These are phyloP conservation scores for Globisporangium echinulatum DNA, from an alignment of 352 stramenopile species.

Conservation along the genomic window DNA sequence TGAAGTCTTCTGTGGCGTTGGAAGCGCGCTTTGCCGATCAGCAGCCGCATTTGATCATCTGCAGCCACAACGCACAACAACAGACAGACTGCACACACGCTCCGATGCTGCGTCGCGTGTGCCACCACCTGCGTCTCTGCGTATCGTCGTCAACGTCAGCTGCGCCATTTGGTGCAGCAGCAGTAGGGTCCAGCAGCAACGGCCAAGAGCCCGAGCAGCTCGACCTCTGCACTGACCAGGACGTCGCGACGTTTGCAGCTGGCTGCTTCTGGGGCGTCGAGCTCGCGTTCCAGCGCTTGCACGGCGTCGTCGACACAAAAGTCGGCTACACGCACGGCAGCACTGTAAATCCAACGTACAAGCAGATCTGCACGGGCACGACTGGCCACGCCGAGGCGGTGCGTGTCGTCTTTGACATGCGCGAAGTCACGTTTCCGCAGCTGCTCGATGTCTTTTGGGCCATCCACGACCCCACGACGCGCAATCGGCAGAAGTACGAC, in stretches of 20 bases:
- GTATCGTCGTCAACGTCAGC: background rate
- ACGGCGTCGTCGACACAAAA: constrained; percentile 89
- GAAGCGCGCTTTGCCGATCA: background rate
- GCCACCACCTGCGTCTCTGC: constrained; percentile 11
- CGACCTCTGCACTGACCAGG: constrained; percentile 7
- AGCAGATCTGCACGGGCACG: constrained; percentile 90
- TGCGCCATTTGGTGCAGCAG: background rate
- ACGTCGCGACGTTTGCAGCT: constrained; percentile 93
- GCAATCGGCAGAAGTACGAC: constrained; percentile 86
- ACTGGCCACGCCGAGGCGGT: constrained; percentile 95
- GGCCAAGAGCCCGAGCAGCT: constrained; percentile 6
- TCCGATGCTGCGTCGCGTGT: constrained; percentile 11
- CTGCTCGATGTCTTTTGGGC: constrained; percentile 76
- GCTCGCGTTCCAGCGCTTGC: constrained; percentile 93
- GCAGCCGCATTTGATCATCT: background rate
- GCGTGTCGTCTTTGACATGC: constrained; percentile 89
- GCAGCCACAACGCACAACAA: background rate
- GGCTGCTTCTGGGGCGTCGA: constrained; percentile 98
- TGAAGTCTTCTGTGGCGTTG: too few relatives aligned
- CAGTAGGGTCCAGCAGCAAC: background rate
- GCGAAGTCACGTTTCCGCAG: constrained; percentile 77
- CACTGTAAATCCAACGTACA: constrained; percentile 90
- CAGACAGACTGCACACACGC: too few relatives aligned
- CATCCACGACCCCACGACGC: constrained; percentile 91
- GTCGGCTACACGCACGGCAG: constrained; percentile 86